Evolutionary conservation across 352 stramenopile species (phyloP), one percentile per base, ranked within the genome.

Genomic region (Phytophthora podocarpi): DNA sequence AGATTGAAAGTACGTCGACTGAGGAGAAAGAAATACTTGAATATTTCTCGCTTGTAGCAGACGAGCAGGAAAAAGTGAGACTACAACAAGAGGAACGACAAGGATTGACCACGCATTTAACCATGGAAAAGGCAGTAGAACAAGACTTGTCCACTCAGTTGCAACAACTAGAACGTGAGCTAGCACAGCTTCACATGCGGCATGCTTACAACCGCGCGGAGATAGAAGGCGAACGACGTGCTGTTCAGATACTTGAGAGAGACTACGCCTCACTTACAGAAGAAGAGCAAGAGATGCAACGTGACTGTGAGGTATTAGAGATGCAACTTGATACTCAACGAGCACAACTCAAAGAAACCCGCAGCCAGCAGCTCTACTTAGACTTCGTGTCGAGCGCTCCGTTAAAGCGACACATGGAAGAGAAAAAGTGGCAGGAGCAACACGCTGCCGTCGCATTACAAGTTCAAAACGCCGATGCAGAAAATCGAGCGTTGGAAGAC

Each of bases 371-470:
- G 31, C 56, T 70, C 9, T 89, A 85, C 39, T 40, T 90, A 34
- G 80, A 89, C 45, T 83, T 85, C 39, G 69, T 87, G 11, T 86
- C 77, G 15, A 76, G 66, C 11, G 72, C 70, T 1, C 79, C 79
- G 8, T 65, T 89, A 48, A 87, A 85, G 42, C 74, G 71, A 21
- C 72, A 88, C 35, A 56, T 89, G 35, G 80, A 90, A 34, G 76
- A 88, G 47, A 86, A 86, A 36, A 87, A 90, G 39, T 56, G 68
- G 6, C 60, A 75, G 4, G 80, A 90, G 23, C 70, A 90, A 32
- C 67, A 84, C 20, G 70, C 70, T 6, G 57, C 52, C 11, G 55
- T 88, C 0, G 37, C 57, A 1, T 30, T 62, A 0, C 59, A 76
- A 15, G 69, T 76, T 1, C 27, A 60, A 7, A 64, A 77, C 2